These are phyloP conservation scores for Fistulinella staudtii DNA, from an alignment of 1,284 basidiomycete genomes.

Conservation along the genomic window DNA sequence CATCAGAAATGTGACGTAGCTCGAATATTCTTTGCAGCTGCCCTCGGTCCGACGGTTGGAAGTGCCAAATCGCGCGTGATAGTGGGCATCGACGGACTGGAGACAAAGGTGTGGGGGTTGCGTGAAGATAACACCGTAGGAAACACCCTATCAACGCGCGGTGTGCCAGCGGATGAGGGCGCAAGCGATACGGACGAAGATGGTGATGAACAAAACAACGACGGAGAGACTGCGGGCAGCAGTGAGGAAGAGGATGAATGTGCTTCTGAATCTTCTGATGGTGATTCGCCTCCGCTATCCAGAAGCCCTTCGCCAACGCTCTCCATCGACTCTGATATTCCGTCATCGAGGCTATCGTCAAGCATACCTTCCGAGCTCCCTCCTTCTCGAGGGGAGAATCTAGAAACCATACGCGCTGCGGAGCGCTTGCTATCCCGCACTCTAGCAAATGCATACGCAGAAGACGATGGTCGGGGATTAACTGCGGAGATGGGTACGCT, in stretches of 20 bases:
- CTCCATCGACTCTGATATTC: slow-evolving; percentile 9
- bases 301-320: slow-evolving; percentile 26
- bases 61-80: slow-evolving; percentile 57
- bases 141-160: too few species aligned
- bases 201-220: slow-evolving; percentile 10
- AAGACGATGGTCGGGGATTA: slow-evolving; percentile 52
- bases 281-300: slow-evolving; percentile 16
- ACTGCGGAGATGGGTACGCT: slow-evolving; percentile 56
- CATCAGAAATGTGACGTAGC: neutral
- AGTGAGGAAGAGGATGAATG: slow-evolving; percentile 26
- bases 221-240: slow-evolving; percentile 13
- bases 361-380: neutral
- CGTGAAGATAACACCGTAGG: slow-evolving; percentile 28
- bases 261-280: slow-evolving; percentile 21
- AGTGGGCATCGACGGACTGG: slow-evolving; percentile 59
- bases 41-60: slow-evolving; percentile 60
- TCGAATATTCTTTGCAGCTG: slow-evolving; percentile 50
- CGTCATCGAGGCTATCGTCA: slow-evolving; percentile 5
- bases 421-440: slow-evolving; percentile 60
- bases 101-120: slow-evolving; percentile 52
- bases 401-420: slow-evolving; percentile 46
- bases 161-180: neutral
- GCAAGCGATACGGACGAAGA: slow-evolving; percentile 14
- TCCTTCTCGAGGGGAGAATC: slow-evolving; percentile 39
- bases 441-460: slow-evolving; percentile 52